Base-by-base conservation (phyloP, 78 protist species). In the Chrysochromulina parva region DNA sequence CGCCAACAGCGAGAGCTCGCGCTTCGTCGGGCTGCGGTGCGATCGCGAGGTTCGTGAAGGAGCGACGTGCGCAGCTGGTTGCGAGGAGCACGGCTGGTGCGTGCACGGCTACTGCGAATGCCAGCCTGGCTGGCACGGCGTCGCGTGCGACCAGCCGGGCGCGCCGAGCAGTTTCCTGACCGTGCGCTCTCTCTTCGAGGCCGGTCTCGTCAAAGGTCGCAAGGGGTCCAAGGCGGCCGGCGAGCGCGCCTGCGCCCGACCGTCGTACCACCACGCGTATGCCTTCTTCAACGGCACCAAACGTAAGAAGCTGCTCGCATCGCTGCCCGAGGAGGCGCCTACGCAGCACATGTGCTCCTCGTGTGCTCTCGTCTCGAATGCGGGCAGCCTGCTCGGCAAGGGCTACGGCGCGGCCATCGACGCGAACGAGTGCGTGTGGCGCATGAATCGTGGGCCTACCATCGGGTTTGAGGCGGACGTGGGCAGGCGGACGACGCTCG, bases 381-480 rank as follows among this genome's bases (percentile, higher is more conserved):
- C 86, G 4, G 47, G 48, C 10, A 9, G 1, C 5, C 62, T 78
- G 62, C 86, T 50, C 62, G 62, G 24, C 24, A 6, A 5, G 28
- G 85, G 14, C 38, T 52, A 52, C 28, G 85, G 85, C 16, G 38
- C 2, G 55, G 48, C 6, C 85, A 76, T 52, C 59, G 85, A 52
- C 58, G 55, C 85, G 28, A 6, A 52, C 85, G 57, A 78, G 62
- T 53, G 47, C 62, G 86, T 78, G 17, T 78, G 16, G 48, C 86
- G 86, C 22, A 78, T 78, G 11, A 78, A 78, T 17, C 86, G 86
- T 28, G 86, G 26, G 86, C 86, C 86, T 3, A 78, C 86, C 48
- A 11, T 0, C 16, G 86, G 86, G 28, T 78, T 53, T 47, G 86
- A 78, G 60, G 9, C 48, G 50, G 62, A 78, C 86, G 86, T 78